Base-by-base conservation (phyloP, 2,329 filamentous ascomycete genomes). In the Tolypocladium sp. region DNA sequence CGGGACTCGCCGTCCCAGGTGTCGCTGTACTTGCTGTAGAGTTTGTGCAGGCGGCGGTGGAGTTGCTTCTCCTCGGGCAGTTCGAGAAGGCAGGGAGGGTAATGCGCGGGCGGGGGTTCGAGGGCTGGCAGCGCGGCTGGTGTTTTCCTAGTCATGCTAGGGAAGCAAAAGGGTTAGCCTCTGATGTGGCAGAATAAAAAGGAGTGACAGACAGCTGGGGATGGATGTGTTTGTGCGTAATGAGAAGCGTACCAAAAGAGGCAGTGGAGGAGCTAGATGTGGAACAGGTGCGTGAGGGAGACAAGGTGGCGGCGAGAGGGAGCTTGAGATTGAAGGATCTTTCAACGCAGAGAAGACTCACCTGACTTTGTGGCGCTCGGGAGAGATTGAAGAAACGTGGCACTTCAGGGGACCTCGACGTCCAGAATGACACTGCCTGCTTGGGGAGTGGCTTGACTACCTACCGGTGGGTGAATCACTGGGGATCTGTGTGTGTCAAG, bases 1-100 rank as follows among this genome's bases (percentile, higher is more conserved):
- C 30, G 17, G 2, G 62, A 30, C 4, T 58, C 55, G 10, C 54
- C 22, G 33, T 63, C 58, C 60, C 62, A 62, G 10, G 55, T 51
- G 22, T 35, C 4, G 22, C 17, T 55, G 38, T 57, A 25, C 4
- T n/a, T 17, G 13, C 35, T 7, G 35, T 59, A 62, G 2, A 57
- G 35, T 1, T 55, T 41, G 3, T 49, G 54, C 1, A 62, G 55
- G 4, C 37, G 30, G 7, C 53, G 27, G 33, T 58, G 56, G 9
- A 63, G 58, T 0, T 38, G 38, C 37, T 37, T 60, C 38, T 62
- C 62, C 4, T 40, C 25, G 35, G 49, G 8, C 1, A 30, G 20
- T 8, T 42, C 20, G 27, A 54, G 56, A 5, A 52, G 3, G 51
- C 42, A 62, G 15, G 60, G 58, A 0, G 58, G 61, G 33, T 62